These are phyloP conservation scores for Colletotrichum sp. DNA, from an alignment of 2,329 filamentous ascomycete genomes.

Conservation along the genomic window DNA sequence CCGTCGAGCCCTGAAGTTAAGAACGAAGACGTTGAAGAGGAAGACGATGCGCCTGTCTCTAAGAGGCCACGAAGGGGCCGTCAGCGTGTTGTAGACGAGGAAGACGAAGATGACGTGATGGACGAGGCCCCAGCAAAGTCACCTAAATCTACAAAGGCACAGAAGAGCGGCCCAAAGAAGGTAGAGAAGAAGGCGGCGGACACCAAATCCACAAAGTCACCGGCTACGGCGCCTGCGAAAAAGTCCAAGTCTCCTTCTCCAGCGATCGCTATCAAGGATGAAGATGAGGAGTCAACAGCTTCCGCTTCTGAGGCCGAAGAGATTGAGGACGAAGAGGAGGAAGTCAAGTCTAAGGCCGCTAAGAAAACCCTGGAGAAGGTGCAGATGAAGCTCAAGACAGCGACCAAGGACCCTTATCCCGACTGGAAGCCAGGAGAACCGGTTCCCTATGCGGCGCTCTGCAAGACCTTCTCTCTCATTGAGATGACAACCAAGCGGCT, in stretches of 20 bases:
- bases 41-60: conserved; percentile 63
- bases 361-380: conserved; percentile 82
- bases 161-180: conserved; percentile 11
- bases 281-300: conserved; percentile 29
- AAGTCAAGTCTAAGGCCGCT: conserved; percentile 72
- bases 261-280: conserved; percentile 31
- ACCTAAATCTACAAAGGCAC: conserved; percentile 18
- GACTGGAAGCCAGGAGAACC: conserved; percentile 91
- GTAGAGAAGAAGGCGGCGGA: conserved; percentile 1
- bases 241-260: conserved; percentile 1
- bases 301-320: conserved; percentile 58
- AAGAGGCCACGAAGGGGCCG: conserved; percentile 60
- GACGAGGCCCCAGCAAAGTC: conserved; percentile 34
- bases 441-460: conserved; percentile 93
- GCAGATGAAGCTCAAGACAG: conserved; percentile 74
- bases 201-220: conserved; percentile 27
- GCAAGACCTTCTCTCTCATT: conserved; percentile 91
- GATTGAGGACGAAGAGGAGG: conserved; percentile 55
- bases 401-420: conserved; percentile 81
- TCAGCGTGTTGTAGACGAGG: conserved; percentile 47
- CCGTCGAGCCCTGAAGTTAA: conserved; percentile 25
- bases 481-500: conserved; percentile 94
- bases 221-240: not conserved
- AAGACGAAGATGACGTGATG: conserved; percentile 55
- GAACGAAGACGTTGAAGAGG: conserved; percentile 48